Evolutionary conservation across 257 asterid genomes (phyloP).

Genomic region (Salvia rosmarinus): DNA sequence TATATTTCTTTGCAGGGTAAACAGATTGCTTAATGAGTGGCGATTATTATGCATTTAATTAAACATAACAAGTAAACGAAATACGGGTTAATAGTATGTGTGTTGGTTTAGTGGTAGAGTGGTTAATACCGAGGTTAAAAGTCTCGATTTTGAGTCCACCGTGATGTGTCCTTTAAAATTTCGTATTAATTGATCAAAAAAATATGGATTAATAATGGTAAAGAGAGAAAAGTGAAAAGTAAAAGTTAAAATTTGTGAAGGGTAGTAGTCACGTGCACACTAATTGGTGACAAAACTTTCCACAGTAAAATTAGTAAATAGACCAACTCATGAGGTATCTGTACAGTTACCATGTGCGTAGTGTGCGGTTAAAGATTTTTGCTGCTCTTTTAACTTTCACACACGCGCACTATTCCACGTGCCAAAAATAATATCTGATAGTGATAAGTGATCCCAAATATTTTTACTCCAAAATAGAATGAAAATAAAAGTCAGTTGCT

Average conservation of each 20-base stretch:
- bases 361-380: constrained; percentile 46
- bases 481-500: background rate
- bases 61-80: background rate
- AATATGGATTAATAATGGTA: background rate
- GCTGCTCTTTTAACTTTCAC: constrained; percentile 24
- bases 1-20: too few relatives aligned
- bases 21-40: too few relatives aligned
- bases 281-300: background rate
- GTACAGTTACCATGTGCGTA: constrained; percentile 49
- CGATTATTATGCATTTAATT: background rate
- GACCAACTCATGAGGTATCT: constrained; percentile 38
- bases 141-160: too few relatives aligned
- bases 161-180: too few relatives aligned
- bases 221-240: background rate
- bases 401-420: constrained; percentile 34
- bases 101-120: too few relatives aligned
- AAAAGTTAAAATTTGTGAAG: background rate
- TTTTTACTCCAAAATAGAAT: background rate
- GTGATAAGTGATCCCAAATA: too few relatives aligned
- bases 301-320: background rate
- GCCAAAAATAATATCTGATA: background rate
- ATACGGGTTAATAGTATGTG: too few relatives aligned
- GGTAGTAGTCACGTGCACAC: constrained; percentile 36
- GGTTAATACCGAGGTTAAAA: too few relatives aligned
- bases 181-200: too few relatives aligned